Base-by-base conservation (phyloP, 2,329 filamentous ascomycete genomes). In the Fusarium sp. region DNA sequence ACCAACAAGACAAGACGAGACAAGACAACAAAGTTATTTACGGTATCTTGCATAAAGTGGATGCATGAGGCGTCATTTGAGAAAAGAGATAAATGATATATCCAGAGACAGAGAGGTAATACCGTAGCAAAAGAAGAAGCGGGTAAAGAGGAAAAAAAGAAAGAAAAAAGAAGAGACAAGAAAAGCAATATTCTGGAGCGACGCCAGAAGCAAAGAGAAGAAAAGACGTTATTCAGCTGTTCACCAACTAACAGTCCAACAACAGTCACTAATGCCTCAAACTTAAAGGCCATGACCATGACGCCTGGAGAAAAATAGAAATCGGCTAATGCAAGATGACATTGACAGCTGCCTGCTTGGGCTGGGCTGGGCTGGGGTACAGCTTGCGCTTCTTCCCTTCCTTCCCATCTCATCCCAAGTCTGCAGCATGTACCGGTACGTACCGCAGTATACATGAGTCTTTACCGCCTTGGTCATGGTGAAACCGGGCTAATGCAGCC, bases 281-380 rank as follows among this genome's bases (percentile, higher is more conserved):
- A n/a, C n/a, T n/a, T n/a, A n/a, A n/a, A n/a, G n/a, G n/a, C n/a
- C n/a, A n/a, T n/a, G n/a, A n/a, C n/a, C n/a, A 16, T 37, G 31
- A 38, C 48, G 29, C 48, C 43, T 66, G 52, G 24, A 31, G 47
- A 35, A 31, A 31, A 31, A 50, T 39, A 60, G 44, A 57, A 52
- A 48, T 56, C 62, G 69, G 61, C 68, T 69, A 69, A 73, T 73
- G 70, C 70, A 71, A 67, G 65, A 73, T 73, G 70, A 63, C 68
- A 60, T 59, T 73, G 70, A 73, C 70, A 73, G 70, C 70, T 73
- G 67, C 65, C 64, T 62, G 33, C 56, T 55, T 37, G 35, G 29
- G 49, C 20, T 31, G 28, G 39, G 35, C 26, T 41, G 43, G 56
- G 41, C 65, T 68, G 65, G 63, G 63, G 61, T 66, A 57, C 54